These are phyloP conservation scores for Neurospora terricola DNA, from an alignment of 495 filamentous ascomycete genomes.

Conservation along the genomic window DNA sequence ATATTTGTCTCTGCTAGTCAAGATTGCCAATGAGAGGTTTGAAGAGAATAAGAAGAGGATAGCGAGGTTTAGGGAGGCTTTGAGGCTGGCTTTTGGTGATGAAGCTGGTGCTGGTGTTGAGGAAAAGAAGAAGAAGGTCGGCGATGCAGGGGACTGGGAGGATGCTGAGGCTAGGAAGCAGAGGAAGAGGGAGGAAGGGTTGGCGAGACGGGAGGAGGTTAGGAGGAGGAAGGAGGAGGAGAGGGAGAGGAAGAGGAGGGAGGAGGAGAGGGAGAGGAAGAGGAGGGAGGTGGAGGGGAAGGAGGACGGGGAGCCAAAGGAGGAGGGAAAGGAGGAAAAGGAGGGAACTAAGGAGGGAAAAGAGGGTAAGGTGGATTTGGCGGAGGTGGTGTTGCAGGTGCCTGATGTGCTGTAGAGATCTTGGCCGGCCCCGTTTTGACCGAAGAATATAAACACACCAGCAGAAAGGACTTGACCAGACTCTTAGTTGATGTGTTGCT, in stretches of 20 bases:
- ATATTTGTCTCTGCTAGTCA: slow-evolving; percentile 54
- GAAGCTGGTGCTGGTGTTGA: neutral
- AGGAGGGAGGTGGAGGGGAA: slow-evolving; percentile 2
- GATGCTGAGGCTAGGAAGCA: slow-evolving; percentile 45
- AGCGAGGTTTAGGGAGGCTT: slow-evolving; percentile 43
- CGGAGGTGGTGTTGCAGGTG: slow-evolving; percentile 7
- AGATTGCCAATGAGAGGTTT: slow-evolving; percentile 69
- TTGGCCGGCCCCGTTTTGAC: neutral
- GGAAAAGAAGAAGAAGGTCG: slow-evolving; percentile 6
- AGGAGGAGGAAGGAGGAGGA: slow-evolving; percentile 5
- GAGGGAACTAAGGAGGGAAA: neutral
- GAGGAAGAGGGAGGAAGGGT: slow-evolving; percentile 53
- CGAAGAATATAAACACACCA: neutral
- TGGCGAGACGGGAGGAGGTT: slow-evolving; percentile 36
- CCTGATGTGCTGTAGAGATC: slow-evolving; percentile 4
- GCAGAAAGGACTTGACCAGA: neutral
- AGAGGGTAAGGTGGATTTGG: slow-evolving; percentile 13
- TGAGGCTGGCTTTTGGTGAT: slow-evolving; percentile 22
- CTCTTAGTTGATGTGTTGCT: neutral
- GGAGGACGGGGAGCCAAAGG: neutral
- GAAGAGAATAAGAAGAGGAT: slow-evolving; percentile 61
- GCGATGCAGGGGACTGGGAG: slow-evolving; percentile 39
- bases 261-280: neutral
- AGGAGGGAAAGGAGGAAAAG: neutral
- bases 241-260: neutral